A percentile compares a stretch with the other conserved stretches of the same genome.
These are phyloP conservation scores for Venustampulla echinocandica DNA, from an alignment of 495 filamentous ascomycete genomes.

Conservation along the genomic window DNA sequence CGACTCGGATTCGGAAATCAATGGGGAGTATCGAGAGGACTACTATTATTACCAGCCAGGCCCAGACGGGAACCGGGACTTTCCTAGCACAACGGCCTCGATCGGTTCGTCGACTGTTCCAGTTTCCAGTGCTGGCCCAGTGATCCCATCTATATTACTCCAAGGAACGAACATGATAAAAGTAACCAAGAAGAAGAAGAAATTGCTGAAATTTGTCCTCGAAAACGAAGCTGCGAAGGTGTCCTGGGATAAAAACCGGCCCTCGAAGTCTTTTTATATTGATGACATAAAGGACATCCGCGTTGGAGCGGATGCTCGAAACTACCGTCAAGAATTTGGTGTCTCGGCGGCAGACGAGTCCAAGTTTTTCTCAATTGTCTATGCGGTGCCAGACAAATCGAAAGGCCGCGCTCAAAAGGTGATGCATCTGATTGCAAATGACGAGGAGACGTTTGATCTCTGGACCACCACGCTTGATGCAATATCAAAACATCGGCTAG, in stretches of 20 bases:
- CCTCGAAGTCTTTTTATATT: constrained; percentile 77
- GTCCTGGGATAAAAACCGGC: constrained; percentile 72
- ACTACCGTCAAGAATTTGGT: constrained; percentile 79
- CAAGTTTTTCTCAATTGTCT: constrained; percentile 83
- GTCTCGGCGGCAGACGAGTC: constrained; percentile 52
- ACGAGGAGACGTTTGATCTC: constrained; percentile 54
- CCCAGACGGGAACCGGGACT: constrained; percentile 25
- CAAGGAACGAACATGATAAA: constrained; percentile 71
- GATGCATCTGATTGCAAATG: constrained; percentile 73
- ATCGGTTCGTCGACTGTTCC: constrained; percentile 27
- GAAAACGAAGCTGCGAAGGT: constrained; percentile 78
- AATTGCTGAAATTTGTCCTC: constrained; percentile 64
- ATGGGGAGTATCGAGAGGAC: constrained; percentile 28
- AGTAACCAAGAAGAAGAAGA: constrained; percentile 71
- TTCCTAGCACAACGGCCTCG: constrained; percentile 30
- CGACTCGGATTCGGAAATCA: constrained; percentile 57
- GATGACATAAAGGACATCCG: constrained; percentile 91
- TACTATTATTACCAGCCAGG: constrained; percentile 17
- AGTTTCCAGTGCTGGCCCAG: constrained; percentile 45
- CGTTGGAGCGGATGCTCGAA: constrained; percentile 72
- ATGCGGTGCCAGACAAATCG: constrained; percentile 57
- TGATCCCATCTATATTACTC: constrained; percentile 60
- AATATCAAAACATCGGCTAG: constrained; percentile 72
- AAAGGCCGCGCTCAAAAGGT: constrained; percentile 64
- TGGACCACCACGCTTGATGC: constrained; percentile 78